These are phyloP conservation scores for Lathyrus sativus DNA, from an alignment of 306 rosid species.

Conservation along the genomic window DNA sequence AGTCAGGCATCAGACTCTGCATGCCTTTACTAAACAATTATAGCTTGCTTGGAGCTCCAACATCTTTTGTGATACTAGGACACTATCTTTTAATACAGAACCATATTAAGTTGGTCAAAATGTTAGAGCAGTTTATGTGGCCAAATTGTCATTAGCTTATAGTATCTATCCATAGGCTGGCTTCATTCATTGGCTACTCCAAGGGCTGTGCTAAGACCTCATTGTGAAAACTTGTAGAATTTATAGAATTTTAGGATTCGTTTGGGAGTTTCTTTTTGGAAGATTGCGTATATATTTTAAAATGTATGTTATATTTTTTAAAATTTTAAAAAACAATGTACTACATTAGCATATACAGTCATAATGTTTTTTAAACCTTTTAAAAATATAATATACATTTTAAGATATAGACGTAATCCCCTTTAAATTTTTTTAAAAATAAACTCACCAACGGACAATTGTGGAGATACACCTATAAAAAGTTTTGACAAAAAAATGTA, in stretches of 20 bases:
- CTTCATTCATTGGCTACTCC: not conserved
- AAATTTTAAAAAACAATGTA: no score
- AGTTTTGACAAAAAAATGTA: no score
- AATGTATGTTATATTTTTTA: no score
- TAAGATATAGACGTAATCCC: no score
- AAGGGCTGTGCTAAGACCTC: not conserved
- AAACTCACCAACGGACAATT: no score
- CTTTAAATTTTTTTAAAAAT: no score
- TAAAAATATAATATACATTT: no score
- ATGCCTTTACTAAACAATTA: not conserved
- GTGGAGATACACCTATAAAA: no score
- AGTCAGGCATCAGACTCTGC: not conserved
- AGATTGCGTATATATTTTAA: no score
- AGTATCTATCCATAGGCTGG: not conserved
- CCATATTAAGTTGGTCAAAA: not conserved
- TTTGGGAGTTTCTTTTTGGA: no score
- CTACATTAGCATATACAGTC: no score
- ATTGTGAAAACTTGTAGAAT: not conserved
- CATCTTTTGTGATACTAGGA: not conserved
- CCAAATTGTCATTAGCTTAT: not conserved
- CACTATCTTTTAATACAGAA: not conserved
- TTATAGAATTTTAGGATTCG: not conserved
- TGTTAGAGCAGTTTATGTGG: not conserved
- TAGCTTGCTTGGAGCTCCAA: not conserved
- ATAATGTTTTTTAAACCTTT: no score